A percentile compares a stretch with the other conserved stretches of the same genome.
phyloP scores from a whole-genome alignment of 345 rosid genomes.

The Raphanus raphanistrum region DNA sequence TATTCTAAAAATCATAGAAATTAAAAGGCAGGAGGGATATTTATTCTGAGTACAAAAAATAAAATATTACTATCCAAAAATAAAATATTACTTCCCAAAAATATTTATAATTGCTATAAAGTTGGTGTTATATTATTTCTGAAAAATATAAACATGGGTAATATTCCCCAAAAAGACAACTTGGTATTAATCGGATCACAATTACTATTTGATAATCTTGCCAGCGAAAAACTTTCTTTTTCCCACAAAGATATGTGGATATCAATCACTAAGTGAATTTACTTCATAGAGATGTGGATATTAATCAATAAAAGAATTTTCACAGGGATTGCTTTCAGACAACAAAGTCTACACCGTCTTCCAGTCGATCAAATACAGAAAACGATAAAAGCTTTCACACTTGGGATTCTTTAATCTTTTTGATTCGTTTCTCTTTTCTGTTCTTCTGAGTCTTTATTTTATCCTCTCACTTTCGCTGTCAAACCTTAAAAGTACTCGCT shows the following conservation, averaged over 20 bases:
- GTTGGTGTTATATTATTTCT: background rate
- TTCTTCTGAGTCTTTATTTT: constrained; percentile 24
- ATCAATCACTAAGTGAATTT: background rate
- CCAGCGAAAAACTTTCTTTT: background rate
- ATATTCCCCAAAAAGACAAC: background rate
- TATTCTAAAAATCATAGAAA: background rate
- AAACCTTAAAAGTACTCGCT: background rate
- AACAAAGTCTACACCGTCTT: background rate
- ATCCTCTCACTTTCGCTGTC: constrained; percentile 22
- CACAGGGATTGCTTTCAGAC: constrained; percentile 18
- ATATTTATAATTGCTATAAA: background rate
- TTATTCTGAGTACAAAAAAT: background rate
- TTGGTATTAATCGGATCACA: background rate
- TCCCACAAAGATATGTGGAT: constrained; percentile 4
- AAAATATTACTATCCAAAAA: background rate
- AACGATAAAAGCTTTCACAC: constrained; percentile 13
- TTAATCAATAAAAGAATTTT: background rate
- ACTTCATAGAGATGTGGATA: background rate
- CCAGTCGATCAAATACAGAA: background rate
- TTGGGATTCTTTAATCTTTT: constrained; percentile 7
- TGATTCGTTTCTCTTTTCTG: background rate
- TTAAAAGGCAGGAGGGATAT: background rate
- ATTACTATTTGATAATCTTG: background rate
- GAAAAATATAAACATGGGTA: background rate
- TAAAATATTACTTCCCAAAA: background rate